Percentiles rank a stretch among this genome's conserved stretches.
Evolutionary conservation across 805 yeast species (phyloP).

Genomic region (Metschnikowia picachoensis): DNA sequence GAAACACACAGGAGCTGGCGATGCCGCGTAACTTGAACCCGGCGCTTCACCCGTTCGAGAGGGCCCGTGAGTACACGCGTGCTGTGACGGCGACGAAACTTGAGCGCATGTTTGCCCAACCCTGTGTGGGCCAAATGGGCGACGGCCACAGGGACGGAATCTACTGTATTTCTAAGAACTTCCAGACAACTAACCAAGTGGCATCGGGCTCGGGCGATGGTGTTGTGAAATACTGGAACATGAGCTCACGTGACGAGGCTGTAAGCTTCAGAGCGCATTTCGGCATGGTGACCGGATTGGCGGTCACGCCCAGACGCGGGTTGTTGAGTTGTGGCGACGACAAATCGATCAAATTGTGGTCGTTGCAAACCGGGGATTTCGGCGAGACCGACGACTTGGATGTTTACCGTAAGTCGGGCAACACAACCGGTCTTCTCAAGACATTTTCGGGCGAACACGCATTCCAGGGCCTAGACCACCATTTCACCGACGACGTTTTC

Average conservation of each 20-base stretch:
- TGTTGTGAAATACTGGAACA: constrained; percentile 87
- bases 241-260: constrained; percentile 71
- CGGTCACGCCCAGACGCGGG: constrained; percentile 57
- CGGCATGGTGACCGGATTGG: constrained; percentile 82
- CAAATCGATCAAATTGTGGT: constrained; percentile 86
- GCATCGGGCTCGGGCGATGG: constrained; percentile 98
- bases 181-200: constrained; percentile 60
- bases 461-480: constrained; percentile 84
- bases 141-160: constrained; percentile 95
- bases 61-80: constrained; percentile 93
- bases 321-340: constrained; percentile 88
- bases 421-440: constrained; percentile 57
- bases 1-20: constrained; percentile 83
- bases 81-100: constrained; percentile 93
- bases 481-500: constrained; percentile 64
- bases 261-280: constrained; percentile 84
- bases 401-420: constrained; percentile 23
- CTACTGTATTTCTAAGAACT: constrained; percentile 79
- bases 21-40: constrained; percentile 89
- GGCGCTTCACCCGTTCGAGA: constrained; percentile 91
- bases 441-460: constrained; percentile 83
- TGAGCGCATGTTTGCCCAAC: constrained; percentile 96
- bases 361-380: constrained; percentile 57
- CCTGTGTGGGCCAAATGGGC: constrained; percentile 93
- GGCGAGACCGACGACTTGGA: constrained; percentile 32